phyloP scores from a whole-genome alignment of 768 basidiomycete genomes.

The Amanita polypyramis region DNA sequence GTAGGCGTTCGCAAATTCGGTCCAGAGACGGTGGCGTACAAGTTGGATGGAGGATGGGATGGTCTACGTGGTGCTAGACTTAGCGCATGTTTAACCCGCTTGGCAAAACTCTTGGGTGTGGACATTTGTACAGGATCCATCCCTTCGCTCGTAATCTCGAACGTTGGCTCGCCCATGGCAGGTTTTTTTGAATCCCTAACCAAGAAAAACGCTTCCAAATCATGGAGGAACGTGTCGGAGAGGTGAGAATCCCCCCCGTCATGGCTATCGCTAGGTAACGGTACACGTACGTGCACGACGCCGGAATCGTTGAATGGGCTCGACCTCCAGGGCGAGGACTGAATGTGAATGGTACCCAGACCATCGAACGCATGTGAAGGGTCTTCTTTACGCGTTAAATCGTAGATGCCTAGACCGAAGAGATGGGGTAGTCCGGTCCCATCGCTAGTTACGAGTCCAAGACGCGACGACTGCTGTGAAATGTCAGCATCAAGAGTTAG shows the following conservation, averaged over 20 bases:
- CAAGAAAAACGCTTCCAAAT: conserved; percentile 3
- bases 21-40: background rate
- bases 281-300: too few relatives aligned
- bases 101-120: background rate
- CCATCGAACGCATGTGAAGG: background rate
- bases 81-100: background rate
- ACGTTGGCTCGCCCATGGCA: background rate
- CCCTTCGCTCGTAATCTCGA: background rate
- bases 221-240: background rate
- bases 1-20: background rate
- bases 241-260: background rate
- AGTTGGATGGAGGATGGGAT: background rate
- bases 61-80: background rate
- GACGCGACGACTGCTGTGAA: background rate
- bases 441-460: background rate
- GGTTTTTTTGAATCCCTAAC: background rate
- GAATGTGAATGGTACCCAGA: conserved; percentile 3
- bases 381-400: background rate
- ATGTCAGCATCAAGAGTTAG: background rate
- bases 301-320: too few relatives aligned
- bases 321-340: conserved; percentile 2
- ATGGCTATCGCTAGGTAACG: too few relatives aligned
- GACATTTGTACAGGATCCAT: background rate
- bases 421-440: background rate
- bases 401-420: background rate